Conservation (phyloP, 139 green algal genomes). For the Chlorella sp. region DNA sequence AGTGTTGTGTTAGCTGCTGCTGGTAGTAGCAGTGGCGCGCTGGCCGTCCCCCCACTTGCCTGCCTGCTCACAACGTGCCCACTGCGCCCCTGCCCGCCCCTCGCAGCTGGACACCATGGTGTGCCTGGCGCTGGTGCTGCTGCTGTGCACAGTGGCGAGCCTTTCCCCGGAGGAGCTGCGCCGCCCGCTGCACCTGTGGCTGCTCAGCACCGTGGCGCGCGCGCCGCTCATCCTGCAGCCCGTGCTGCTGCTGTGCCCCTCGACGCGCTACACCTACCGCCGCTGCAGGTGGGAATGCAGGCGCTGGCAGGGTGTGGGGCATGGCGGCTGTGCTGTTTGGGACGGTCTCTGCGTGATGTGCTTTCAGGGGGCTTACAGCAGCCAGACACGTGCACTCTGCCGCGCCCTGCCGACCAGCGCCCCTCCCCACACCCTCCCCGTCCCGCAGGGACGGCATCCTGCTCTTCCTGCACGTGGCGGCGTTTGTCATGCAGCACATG, state of each 20-base stretch:
- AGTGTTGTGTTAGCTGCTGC: too few relatives aligned
- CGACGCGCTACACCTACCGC: neutral
- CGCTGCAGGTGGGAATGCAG: neutral
- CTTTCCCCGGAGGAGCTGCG: neutral
- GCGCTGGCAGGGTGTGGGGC: neutral
- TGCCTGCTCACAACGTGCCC: neutral
- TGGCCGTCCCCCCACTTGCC: neutral
- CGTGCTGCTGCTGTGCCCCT: conserved; percentile 8
- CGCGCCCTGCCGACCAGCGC: neutral
- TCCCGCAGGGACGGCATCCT: neutral
- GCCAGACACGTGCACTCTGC: too few relatives aligned
- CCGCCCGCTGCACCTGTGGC: neutral
- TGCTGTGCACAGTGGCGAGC: neutral
- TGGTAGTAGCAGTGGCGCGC: neutral
- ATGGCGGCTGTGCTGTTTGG: neutral
- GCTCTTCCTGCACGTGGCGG: neutral
- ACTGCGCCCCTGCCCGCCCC: too few relatives aligned
- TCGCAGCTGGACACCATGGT: neutral
- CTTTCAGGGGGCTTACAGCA: too few relatives aligned
- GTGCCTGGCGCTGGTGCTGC: neutral
- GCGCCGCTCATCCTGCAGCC: conserved; percentile 18
- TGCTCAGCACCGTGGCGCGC: conserved; percentile 8
- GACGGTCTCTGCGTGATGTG: too few relatives aligned
- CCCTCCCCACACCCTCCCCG: neutral
- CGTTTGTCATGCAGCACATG: neutral